Evolutionary conservation across 768 basidiomycete genomes (phyloP), one percentile per base, ranked within the genome.

Genomic region (Tricholoma hemisulphureum): DNA sequence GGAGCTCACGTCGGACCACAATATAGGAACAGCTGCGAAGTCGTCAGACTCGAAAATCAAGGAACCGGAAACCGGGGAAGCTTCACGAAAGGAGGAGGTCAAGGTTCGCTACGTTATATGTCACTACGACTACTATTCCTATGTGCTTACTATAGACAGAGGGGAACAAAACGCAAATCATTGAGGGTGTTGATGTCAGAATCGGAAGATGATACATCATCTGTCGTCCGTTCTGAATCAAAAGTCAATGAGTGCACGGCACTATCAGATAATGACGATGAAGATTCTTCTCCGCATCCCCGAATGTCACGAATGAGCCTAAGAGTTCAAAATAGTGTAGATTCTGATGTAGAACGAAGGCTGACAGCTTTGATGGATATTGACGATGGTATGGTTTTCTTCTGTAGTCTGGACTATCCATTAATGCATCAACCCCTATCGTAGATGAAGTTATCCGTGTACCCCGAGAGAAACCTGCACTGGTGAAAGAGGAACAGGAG

Each of bases 341-440:
- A 76, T 62, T 68, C 70, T 2, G 75, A 77, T 24, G 76, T 75
- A 8, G 81, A 84, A 57, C 73, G 77, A 14, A 82, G 81, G 9
- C 73, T 75, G 10, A 75, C 75, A 41, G 86, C 82, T 9, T 80
- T 90, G 76, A 89, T 90, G 88, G 89, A 91, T 51, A 79, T 90
- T 54, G 88, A 89, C 56, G 89, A 91, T 63, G 83, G 89, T 87
- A 59, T 14, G 74, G 29, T 53, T 6, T 57, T 18, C n/a, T 46
- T 39, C 16, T 3, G 13, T 32, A 10, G 45, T 50, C 51, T 34
- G 53, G 21, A 35, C 35, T 24, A 20, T 50, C 46, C 9, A 37
- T 52, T 43, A n/a, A n/a, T n/a, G n/a, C n/a, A n/a, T n/a, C n/a
- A 48, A 53, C 49, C 7, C 23, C 29, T 41, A 9, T 13, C 55